A percentile compares a stretch with the other conserved stretches of the same genome.
Conservation (phyloP, 192 early-diverging fungal genomes). For the Podila verticillata region DNA sequence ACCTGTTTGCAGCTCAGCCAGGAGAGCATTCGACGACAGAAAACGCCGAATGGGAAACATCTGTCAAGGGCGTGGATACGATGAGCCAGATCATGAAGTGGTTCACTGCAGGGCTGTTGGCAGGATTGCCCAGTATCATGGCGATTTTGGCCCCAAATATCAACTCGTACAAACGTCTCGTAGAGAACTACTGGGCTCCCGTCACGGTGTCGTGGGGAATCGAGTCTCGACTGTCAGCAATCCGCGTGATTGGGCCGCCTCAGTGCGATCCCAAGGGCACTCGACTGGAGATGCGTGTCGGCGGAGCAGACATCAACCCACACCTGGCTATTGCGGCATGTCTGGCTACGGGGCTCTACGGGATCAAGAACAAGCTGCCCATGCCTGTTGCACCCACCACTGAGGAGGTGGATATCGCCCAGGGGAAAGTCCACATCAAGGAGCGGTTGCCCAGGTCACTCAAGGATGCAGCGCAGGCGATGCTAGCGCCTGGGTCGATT, state of each 20-base stretch:
- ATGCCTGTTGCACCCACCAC: constrained; percentile 56
- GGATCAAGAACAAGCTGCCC: constrained; percentile 67
- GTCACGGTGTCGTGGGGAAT: constrained; percentile 83
- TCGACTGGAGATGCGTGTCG: constrained; percentile 81
- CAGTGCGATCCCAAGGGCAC: constrained; percentile 70
- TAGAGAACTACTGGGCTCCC: constrained; percentile 88
- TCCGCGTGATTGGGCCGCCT: constrained; percentile 81
- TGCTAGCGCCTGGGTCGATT: constrained; percentile 67
- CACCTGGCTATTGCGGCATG: constrained; percentile 79
- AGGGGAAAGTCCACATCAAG: constrained; percentile 22
- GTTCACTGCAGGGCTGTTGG: constrained; percentile 63
- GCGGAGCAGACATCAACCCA: constrained; percentile 86
- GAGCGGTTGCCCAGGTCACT: constrained; percentile 63
- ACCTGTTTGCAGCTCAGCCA: constrained; percentile 61
- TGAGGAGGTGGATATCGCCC: constrained; percentile 4
- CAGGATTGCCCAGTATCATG: constrained; percentile 76
- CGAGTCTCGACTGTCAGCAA: constrained; percentile 74
- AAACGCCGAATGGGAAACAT: constrained; percentile 24
- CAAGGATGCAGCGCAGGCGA: constrained; percentile 65
- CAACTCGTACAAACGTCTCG: constrained; percentile 85
- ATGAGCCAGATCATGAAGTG: constrained; percentile 67
- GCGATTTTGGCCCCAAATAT: constrained; percentile 80
- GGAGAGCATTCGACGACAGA: constrained; percentile 4
- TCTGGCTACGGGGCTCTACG: constrained; percentile 76
- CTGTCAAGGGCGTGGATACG: constrained; percentile 30